Percentiles rank a stretch among this genome's conserved stretches.
Conservation (phyloP, 2,329 filamentous ascomycete genomes). For the Colletotrichum brevisporum region DNA sequence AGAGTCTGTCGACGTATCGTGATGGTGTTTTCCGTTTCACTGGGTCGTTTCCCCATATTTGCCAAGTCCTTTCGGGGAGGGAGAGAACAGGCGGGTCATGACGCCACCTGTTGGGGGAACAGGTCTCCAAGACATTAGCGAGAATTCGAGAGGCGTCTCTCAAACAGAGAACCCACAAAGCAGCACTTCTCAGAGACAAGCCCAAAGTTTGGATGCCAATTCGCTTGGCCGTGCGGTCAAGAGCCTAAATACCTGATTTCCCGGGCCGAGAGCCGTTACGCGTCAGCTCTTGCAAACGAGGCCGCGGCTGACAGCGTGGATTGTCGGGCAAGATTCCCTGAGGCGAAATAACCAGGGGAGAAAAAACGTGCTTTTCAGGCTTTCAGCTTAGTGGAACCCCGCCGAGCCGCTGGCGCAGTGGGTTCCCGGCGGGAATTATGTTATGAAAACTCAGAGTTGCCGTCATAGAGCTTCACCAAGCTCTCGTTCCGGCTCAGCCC, state of each 20-base stretch:
- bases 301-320: no score
- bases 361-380: not conserved
- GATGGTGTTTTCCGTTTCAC: slow-evolving; percentile 7
- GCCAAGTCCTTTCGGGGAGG: slow-evolving; percentile 2
- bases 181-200: not conserved
- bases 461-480: slow-evolving; percentile 26
- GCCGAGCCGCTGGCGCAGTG: slow-evolving; percentile 29
- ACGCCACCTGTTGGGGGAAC: not conserved
- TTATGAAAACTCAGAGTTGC: slow-evolving; percentile 38
- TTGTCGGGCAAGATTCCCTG: no score
- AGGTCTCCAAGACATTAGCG: slow-evolving; percentile 11
- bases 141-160: not conserved
- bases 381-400: slow-evolving; percentile 23
- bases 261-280: not conserved
- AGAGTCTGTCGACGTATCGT: not conserved
- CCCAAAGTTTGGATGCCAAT: not conserved
- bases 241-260: not conserved
- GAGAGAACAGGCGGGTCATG: slow-evolving; percentile 5
- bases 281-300: not conserved
- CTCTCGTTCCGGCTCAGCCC: slow-evolving; percentile 25
- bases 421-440: slow-evolving; percentile 35
- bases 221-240: not conserved
- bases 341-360: not conserved
- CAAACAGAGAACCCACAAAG: not conserved
- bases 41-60: slow-evolving; percentile 17